Conservation (phyloP, 2,329 filamentous ascomycete genomes). For the Diaporthe ilicicola region DNA sequence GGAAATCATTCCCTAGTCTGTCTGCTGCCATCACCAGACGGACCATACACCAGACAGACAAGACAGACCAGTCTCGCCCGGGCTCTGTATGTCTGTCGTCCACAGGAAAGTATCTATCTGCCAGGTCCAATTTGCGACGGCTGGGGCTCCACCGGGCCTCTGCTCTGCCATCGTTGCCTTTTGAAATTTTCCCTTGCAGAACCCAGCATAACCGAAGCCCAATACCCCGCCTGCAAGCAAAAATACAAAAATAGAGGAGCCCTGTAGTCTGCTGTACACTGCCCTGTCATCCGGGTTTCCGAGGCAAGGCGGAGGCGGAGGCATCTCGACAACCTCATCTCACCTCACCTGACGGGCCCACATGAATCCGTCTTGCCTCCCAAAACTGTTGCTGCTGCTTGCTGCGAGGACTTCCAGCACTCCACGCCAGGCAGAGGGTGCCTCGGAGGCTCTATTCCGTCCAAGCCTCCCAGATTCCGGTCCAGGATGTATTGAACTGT, state of each 20-base stretch:
- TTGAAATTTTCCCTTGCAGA: constrained; percentile 18
- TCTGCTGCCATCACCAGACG: neutral
- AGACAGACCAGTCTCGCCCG: no score
- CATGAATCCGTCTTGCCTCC: neutral
- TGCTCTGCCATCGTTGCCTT: neutral
- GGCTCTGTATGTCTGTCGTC: no score
- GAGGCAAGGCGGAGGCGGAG: neutral
- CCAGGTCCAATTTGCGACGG: neutral
- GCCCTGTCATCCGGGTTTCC: constrained; percentile 11
- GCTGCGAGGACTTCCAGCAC: neutral
- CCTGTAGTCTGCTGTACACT: neutral
- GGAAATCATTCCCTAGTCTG: no score
- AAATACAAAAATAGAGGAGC: constrained; percentile 16
- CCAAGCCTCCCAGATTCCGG: neutral
- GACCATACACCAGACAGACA: neutral
- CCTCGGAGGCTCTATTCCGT: constrained; percentile 17
- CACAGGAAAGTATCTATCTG: neutral
- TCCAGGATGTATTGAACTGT: neutral
- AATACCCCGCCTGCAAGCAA: constrained; percentile 9
- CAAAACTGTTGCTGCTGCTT: neutral
- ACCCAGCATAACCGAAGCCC: constrained; percentile 15
- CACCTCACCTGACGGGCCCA: neutral
- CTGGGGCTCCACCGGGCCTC: neutral
- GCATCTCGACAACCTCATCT: neutral
- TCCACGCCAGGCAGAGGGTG: neutral